Evolutionary conservation across 1,284 basidiomycete species (phyloP).

Genomic region (Hypsizygus ulmarius): DNA sequence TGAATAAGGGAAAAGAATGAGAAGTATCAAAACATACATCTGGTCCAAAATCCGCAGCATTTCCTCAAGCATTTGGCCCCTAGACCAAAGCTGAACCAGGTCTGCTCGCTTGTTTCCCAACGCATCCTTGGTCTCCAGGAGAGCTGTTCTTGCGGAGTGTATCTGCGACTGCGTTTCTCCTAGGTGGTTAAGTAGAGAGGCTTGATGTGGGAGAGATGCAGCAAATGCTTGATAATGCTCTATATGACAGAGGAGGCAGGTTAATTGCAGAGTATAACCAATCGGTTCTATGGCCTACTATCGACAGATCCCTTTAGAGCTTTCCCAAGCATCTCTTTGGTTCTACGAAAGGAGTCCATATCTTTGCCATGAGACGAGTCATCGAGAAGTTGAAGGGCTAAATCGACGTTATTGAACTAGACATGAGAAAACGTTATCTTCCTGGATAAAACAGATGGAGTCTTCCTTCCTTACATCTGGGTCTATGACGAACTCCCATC

Average conservation of each 20-base stretch:
- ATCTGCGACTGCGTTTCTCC: conserved; percentile 72
- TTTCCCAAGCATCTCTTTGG: conserved; percentile 72
- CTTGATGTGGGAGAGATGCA: conserved; percentile 85
- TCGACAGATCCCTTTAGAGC: conserved; percentile 84
- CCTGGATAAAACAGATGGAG: conserved; percentile 1
- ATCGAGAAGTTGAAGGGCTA: conserved; percentile 84
- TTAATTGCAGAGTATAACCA: conserved; percentile 4
- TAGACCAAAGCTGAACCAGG: conserved; percentile 80
- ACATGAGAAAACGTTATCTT: conserved; percentile 13
- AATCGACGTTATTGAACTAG: conserved; percentile 89
- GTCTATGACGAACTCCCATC: conserved; percentile 88
- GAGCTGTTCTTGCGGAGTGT: conserved; percentile 61
- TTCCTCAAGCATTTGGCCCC: conserved; percentile 83
- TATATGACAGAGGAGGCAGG: conserved; percentile 26
- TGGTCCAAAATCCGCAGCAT: conserved; percentile 89
- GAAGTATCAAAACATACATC: conserved; percentile 58
- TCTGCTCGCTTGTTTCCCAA: conserved; percentile 80
- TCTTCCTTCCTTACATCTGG: conserved; percentile 60
- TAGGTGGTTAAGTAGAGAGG: conserved; percentile 70
- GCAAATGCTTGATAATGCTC: conserved; percentile 92
- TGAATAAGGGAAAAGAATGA: conserved; percentile 1
- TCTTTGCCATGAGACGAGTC: conserved; percentile 67
- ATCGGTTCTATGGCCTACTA: conserved; percentile 49
- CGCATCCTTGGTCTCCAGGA: conserved; percentile 80
- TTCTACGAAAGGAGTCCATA: conserved; percentile 71